These are phyloP conservation scores for Coemansia sp. DNA, from an alignment of 192 early-diverging fungal genomes.

Conservation along the genomic window DNA sequence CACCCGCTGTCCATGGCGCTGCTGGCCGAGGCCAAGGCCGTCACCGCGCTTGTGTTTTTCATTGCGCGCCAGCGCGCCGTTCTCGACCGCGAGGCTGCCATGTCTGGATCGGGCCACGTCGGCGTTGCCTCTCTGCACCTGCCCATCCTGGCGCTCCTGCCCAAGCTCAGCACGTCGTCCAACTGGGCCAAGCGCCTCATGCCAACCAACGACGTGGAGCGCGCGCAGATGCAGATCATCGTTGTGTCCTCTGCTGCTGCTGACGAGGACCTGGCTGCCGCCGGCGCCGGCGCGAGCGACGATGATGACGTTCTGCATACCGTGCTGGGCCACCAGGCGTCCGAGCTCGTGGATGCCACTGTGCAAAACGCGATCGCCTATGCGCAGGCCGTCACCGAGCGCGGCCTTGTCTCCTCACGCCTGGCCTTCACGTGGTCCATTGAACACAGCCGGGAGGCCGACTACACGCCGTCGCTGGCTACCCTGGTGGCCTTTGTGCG, in stretches of 20 bases:
- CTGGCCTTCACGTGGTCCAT: conserved; percentile 54
- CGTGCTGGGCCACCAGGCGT: conserved; percentile 49
- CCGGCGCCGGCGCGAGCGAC: conserved; percentile 7
- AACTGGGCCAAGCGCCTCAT: conserved; percentile 37
- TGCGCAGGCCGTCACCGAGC: conserved; percentile 53
- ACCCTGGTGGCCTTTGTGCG: conserved; percentile 44
- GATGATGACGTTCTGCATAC: conserved; percentile 24
- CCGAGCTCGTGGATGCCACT: conserved; percentile 43
- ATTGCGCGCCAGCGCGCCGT: conserved; percentile 53
- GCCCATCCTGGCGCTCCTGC: conserved; percentile 46
- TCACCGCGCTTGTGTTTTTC: conserved; percentile 39
- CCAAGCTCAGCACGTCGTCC: conserved; percentile 39
- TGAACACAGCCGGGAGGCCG: conserved; percentile 54
- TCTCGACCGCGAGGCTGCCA: conserved; percentile 48
- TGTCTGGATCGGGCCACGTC: conserved; percentile 43
- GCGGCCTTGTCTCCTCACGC: conserved; percentile 15
- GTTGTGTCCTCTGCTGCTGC: conserved; percentile 13
- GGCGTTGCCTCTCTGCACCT: conserved; percentile 47
- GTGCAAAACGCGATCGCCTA: conserved; percentile 48
- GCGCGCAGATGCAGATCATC: conserved; percentile 39
- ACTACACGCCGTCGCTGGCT: conserved; percentile 54
- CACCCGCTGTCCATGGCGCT: conserved; percentile 35
- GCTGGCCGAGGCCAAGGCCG: conserved; percentile 41
- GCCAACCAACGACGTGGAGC: conserved; percentile 50
- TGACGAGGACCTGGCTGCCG: conserved; percentile 18